A percentile compares a stretch with the other conserved stretches of the same genome.
Conservation (phyloP, 228 moss, liverwort and hornwort species). For the Sphagnum magellanicum region DNA sequence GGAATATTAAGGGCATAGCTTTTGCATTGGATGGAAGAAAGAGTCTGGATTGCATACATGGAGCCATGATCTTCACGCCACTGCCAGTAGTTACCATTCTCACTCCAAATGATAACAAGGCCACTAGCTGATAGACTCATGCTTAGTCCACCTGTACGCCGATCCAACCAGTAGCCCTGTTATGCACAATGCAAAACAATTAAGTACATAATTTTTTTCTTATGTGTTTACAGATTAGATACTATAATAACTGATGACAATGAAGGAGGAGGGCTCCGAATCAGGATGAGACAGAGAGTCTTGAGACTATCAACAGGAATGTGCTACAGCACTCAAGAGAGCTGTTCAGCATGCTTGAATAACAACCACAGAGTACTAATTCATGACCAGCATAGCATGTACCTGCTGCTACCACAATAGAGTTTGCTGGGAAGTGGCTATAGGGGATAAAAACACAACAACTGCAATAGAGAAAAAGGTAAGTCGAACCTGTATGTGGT, state of each 20-base stretch:
- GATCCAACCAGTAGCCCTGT: constrained; percentile 50
- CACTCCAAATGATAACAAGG: constrained; percentile 34
- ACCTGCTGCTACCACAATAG: too few relatives aligned
- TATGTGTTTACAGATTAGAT: background rate
- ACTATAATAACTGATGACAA: background rate
- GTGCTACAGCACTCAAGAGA: background rate
- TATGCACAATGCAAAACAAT: background rate
- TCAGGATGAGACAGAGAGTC: background rate
- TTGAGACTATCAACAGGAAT: background rate
- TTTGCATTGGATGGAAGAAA: background rate
- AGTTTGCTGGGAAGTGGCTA: too few relatives aligned
- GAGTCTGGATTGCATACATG: constrained; percentile 12
- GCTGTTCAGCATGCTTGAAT: background rate
- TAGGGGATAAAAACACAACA: background rate
- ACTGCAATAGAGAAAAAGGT: background rate
- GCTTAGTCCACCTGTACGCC: constrained; percentile 32
- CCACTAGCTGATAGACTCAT: constrained; percentile 36
- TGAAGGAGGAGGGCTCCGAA: background rate
- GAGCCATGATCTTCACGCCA: constrained; percentile 23
- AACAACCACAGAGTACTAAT: background rate
- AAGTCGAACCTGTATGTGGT: constrained; percentile 18
- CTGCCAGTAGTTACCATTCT: constrained; percentile 23
- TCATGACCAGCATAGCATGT: too few relatives aligned
- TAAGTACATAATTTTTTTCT: background rate
- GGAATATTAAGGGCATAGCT: background rate